Evolutionary conservation across 2,329 filamentous ascomycete species (phyloP), one percentile per base, ranked within the genome.

Genomic region (Byssothecium circinans): DNA sequence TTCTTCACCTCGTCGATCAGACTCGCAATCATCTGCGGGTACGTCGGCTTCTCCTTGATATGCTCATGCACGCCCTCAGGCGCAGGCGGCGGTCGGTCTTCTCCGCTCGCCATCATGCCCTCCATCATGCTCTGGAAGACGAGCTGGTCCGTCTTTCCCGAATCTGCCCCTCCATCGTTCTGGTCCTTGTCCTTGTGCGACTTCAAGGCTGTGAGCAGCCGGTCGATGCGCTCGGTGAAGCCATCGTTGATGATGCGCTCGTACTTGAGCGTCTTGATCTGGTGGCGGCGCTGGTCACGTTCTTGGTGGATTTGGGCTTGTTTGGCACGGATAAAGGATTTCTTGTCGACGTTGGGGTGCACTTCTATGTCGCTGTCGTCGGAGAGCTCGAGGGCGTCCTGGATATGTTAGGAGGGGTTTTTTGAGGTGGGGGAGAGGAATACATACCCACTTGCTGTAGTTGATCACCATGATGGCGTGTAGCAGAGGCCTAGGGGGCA

Each of bases 341-440:
- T 84, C 74, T 99, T 99, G 77, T 99, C 94, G 70, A 99, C 94
- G 70, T 99, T 99, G 51, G 94, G 94, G 74, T 99, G 94, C 42
- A 97, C 94, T 76, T 99, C 94, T 63, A 99, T 86, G 67, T 99
- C 94, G 42, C 91, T 96, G 75, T 99, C 94, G 74, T 99, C 94
- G 66, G 90, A 96, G 68, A 99, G 85, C 84, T 99, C 94, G 67
- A 99, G 83, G 50, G 88, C 86, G 70, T 97, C 88, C 86, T 89
- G 51, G 22, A 27, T 25, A 15, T 27, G 41, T 51, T 27, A 59
- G 52, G 55, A 36, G 30, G n/a, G 18, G n/a, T n/a, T n/a, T n/a
- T 14, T 10, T n/a, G 10, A 32, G 4, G 29, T n/a, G 29, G 20
- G 36, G 36, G 11, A 12, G 25, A 27, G 4, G 17, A 19, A 8